Base-by-base conservation (phyloP, 2,329 filamentous ascomycete genomes). In the Colletotrichum falcatum region DNA sequence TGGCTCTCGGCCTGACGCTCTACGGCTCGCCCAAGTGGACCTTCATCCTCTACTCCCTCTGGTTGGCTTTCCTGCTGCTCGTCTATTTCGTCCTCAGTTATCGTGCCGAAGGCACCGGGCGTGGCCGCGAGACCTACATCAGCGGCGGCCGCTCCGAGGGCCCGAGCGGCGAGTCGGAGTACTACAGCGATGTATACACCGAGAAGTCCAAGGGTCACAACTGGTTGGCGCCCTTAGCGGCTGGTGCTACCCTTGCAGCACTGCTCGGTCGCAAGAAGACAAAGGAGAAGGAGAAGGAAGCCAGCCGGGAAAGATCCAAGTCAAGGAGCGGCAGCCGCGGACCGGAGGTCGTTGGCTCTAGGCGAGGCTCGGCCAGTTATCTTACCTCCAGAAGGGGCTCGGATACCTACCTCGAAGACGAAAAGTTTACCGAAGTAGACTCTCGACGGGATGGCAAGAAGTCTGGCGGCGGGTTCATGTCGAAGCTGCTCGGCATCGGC, bases 11-110 rank as follows among this genome's bases (percentile, higher is more conserved):
- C 0, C 85, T 99, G 56, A 95, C 95, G 0, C 85, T 99, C 1
- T 99, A 98, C 77, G 96, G 96, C 7, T 97, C 95, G 37, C 95
- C 96, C 6, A 90, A 92, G 76, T 89, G 88, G 46, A 86, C 95
- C 4, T 99, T 98, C 79, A 90, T 99, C 62, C 84, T 98, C 4
- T 99, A 92, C 77, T 88, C 95, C 0, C 73, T 98, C 0, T 95
- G 92, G 85, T 91, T 92, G 79, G 88, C 89, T 35, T 85, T 92
- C 23, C 83, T 98, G 42, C 74, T 98, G 20, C 76, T 94, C 2
- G 73, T 90, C 18, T 98, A 94, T 80, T 97, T 98, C 76, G 84
- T 95, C 65, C 84, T 97, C 42, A 92, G 91, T 73, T 97, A 93
- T 80, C 85, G 89, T 55, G 79, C 91, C 82, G 80, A 90, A 81